Evolutionary conservation across 306 rosid species (phyloP), one percentile per base, ranked within the genome.

Genomic region (Trifolium subterraneum): DNA sequence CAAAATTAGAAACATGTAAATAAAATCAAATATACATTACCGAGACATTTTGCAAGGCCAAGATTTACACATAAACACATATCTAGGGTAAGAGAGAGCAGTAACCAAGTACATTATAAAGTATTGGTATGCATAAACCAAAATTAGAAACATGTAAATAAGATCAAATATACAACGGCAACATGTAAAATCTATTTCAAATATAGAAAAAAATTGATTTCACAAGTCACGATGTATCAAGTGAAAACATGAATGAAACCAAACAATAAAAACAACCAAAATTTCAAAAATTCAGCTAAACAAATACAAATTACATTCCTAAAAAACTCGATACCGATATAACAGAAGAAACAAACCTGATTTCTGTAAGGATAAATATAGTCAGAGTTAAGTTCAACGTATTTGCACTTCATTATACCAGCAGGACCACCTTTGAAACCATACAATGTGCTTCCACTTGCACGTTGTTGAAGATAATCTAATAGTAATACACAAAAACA

Each of bases 341-440:
- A 15, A 15, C 22, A 38, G 10, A 23, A 47, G 29, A 25, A 7
- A 20, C 4, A 90, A 7, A 95, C 99, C 93, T 95, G 99, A 83
- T 95, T 95, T 82, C 98, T 86, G 64, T 90, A 95, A 42, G 99
- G 97, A 72, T 92, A 85, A 88, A 95, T 92, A 78, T 61, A 88
- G 0, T 95, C 99, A 3, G 97, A 8, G 27, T 23, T 81, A 67
- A 95, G 89, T 73, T 92, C 99, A 65, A 89, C 51, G 74, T 86
- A 95, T 75, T 95, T 95, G 76, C 93, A 51, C 81, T 92, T 95
- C 98, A 95, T 92, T 76, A 95, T 90, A 63, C 99, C 99, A 23
- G 98, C 99, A 61, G 99, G 99, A 31, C 99, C 99, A 7, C 99
- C 99, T 67, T 73, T 87, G 83, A 95, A 95, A 55, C 98, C 99